These are phyloP conservation scores for Beta macrorhiza DNA, from an alignment of 179 eudicot genomes.

Conservation along the genomic window DNA sequence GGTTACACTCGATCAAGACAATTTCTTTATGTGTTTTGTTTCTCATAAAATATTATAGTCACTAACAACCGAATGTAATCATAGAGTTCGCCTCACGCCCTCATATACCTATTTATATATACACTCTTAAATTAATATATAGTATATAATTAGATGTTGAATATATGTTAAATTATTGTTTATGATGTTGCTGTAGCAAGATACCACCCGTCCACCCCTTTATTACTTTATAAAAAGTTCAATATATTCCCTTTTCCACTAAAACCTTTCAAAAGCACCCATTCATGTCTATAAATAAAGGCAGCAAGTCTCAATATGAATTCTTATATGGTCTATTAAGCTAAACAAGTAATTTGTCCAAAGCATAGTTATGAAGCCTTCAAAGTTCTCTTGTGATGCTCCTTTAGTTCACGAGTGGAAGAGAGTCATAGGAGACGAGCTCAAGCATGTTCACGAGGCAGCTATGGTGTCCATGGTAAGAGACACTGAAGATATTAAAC, in stretches of 20 bases:
- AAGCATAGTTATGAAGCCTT: constrained; percentile 28
- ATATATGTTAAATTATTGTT: not conserved
- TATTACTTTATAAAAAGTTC: constrained; percentile 11
- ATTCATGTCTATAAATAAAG: constrained; percentile 25
- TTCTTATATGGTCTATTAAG: constrained; percentile 20
- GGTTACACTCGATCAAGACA: too few relatives aligned
- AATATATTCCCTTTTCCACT: constrained; percentile 6
- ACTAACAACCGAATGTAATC: too few relatives aligned
- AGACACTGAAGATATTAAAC: constrained; percentile 11
- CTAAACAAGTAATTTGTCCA: not conserved
- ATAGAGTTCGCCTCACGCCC: too few relatives aligned
- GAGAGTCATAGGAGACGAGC: constrained; percentile 37
- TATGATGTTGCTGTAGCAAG: constrained; percentile 17
- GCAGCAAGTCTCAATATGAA: constrained; percentile 18
- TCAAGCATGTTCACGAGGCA: constrained; percentile 27
- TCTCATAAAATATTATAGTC: too few relatives aligned
- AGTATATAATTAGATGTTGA: too few relatives aligned
- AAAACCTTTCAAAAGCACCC: not conserved
- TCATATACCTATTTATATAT: too few relatives aligned
- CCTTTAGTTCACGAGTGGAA: constrained; percentile 36
- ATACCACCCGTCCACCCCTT: not conserved
- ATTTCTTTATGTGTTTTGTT: too few relatives aligned
- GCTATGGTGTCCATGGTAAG: constrained; percentile 31
- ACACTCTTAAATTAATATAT: too few relatives aligned
- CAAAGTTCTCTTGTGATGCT: constrained; percentile 36